Evolutionary conservation across 2,329 filamentous ascomycete species (phyloP).

Genomic region (Curvularia sp.): DNA sequence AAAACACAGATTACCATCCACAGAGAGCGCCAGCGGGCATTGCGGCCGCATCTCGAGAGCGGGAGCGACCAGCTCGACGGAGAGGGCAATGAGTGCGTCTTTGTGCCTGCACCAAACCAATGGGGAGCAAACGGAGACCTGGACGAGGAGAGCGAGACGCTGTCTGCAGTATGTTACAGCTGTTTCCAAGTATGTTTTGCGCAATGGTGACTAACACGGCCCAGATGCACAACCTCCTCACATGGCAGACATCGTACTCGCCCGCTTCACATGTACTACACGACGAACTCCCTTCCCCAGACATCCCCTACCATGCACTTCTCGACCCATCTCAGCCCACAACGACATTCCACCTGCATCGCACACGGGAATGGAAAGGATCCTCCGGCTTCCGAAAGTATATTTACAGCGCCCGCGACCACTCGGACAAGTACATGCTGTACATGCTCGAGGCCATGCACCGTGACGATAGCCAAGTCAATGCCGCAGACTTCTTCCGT

Average conservation of each 20-base stretch:
- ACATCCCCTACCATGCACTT: slow-evolving; percentile 45
- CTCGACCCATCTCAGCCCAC: slow-evolving; percentile 43
- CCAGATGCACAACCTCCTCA: slow-evolving; percentile 47
- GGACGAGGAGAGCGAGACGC: slow-evolving; percentile 48
- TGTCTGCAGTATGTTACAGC: slow-evolving; percentile 41
- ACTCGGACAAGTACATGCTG: slow-evolving; percentile 46
- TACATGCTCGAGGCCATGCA: slow-evolving; percentile 48
- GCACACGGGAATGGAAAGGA: slow-evolving; percentile 48
- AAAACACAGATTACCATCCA: slow-evolving; percentile 48
- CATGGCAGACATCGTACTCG: slow-evolving; percentile 46
- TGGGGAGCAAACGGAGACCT: slow-evolving; percentile 49
- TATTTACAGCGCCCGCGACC: slow-evolving; percentile 47
- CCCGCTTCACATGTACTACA: slow-evolving; percentile 43
- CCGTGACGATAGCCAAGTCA: slow-evolving; percentile 44
- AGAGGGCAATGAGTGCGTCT: slow-evolving; percentile 47
- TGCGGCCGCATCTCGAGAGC: slow-evolving; percentile 48
- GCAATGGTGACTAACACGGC: slow-evolving; percentile 13
- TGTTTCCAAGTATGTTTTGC: background rate
- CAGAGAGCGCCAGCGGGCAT: slow-evolving; percentile 42
- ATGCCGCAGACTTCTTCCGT: slow-evolving; percentile 46
- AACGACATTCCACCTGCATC: slow-evolving; percentile 47
- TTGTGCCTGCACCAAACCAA: slow-evolving; percentile 48
- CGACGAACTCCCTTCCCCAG: slow-evolving; percentile 43
- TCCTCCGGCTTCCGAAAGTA: slow-evolving; percentile 45
- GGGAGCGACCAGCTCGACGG: slow-evolving; percentile 46